phyloP scores from a whole-genome alignment of 2,329 filamentous ascomycete genomes.

The Aureobasidium uvarum region DNA sequence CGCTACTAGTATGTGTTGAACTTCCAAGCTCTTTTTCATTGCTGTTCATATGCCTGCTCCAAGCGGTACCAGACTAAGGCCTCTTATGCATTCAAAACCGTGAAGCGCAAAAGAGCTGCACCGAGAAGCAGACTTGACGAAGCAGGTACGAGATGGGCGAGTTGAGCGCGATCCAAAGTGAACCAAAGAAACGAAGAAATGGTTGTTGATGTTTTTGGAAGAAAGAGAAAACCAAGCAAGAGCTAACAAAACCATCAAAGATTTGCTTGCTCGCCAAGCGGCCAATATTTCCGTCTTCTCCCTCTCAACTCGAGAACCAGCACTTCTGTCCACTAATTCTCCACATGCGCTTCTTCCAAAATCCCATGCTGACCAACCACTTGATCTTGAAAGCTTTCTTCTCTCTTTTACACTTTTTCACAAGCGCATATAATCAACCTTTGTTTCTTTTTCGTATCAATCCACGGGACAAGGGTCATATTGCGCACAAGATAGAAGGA shows the following conservation, averaged over 20 bases:
- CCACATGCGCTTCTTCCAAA: background rate
- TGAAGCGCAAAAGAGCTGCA: no score
- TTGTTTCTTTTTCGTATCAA: background rate
- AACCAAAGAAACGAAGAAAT: no score
- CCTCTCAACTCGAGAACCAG: background rate
- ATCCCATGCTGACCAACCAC: background rate
- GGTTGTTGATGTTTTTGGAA: no score
- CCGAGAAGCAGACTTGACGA: no score
- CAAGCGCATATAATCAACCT: slow-evolving; percentile 18
- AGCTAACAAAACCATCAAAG: no score
- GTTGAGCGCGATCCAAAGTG: no score
- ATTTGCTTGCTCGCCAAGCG: background rate
- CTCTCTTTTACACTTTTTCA: background rate
- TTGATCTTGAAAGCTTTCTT: background rate
- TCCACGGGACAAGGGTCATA: slow-evolving; percentile 17
- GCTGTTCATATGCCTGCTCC: no score
- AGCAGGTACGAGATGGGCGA: no score
- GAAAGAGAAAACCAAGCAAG: no score
- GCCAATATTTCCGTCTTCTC: background rate
- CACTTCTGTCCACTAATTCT: background rate
- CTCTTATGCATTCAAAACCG: no score
- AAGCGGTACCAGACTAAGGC: background rate
- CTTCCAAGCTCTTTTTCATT: slow-evolving; percentile 2
- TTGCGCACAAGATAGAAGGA: slow-evolving; percentile 13
- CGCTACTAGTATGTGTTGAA: background rate